Evolutionary conservation across 495 filamentous ascomycete species (phyloP), one percentile per base, ranked within the genome.

Genomic region (Endocarpon pusillum): DNA sequence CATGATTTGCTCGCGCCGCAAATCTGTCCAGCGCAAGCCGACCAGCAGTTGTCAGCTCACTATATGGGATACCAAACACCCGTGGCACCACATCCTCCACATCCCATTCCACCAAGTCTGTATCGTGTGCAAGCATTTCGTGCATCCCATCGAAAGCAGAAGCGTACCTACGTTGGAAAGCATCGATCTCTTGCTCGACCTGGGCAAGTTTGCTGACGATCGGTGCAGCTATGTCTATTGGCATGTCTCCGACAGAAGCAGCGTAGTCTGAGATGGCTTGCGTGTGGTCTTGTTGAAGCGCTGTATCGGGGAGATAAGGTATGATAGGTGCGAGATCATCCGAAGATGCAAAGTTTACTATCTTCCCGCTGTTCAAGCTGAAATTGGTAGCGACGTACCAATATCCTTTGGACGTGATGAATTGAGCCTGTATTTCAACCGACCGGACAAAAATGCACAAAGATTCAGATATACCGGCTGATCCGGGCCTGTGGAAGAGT

Each of bases 391-490:
- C 58, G 22, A 75, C 59, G n/a, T 77, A 58, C 81, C 81, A 91
- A 41, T 72, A 71, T 16, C 84, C 84, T 19, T 66, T 59, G 30
- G 63, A 61, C 0, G 73, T 75, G 47, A 85, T 85, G 46, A 78
- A 85, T 36, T 91, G 81, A 31, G 60, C 54, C 35, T 71, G 64
- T 33, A 56, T 60, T 28, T 71, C 65, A 33, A 80, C 46, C 10
- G 68, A 65, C 15, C 70, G 71, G 9, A 87, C 58, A 45, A 75
- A 85, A 19, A 91, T 64, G n/a, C n/a, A n/a, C n/a, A n/a, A n/a
- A n/a, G n/a, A n/a, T n/a, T n/a, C n/a, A n/a, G n/a, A n/a, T n/a
- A n/a, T n/a, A n/a, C n/a, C n/a, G n/a, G n/a, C n/a, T n/a, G n/a
- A n/a, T n/a, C n/a, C n/a, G n/a, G n/a, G n/a, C n/a, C n/a, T n/a